Evolutionary conservation across 192 early-diverging fungal species (phyloP).

Genomic region (Phycomyces nitens): DNA sequence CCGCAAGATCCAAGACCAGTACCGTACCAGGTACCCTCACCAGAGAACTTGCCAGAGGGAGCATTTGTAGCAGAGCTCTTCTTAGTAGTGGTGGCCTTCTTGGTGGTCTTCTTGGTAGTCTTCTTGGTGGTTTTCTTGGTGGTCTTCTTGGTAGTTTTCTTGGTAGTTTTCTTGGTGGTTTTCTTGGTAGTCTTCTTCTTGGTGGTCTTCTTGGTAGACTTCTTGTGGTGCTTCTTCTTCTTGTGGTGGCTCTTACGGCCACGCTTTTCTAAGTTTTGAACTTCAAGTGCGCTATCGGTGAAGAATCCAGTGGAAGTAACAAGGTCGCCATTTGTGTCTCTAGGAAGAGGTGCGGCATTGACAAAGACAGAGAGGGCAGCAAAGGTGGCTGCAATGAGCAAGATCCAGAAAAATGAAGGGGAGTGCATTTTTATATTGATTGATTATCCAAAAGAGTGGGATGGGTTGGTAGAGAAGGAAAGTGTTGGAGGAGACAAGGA

Average conservation of each 20-base stretch:
- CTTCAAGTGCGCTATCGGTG: neutral
- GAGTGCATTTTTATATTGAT: too few relatives aligned
- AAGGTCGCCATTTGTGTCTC: neutral
- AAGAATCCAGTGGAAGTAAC: neutral
- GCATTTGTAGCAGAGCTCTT: neutral
- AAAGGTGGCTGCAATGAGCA: too few relatives aligned
- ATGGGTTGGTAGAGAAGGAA: too few relatives aligned
- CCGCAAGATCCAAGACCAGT: slow-evolving; percentile 53
- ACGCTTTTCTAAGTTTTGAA: slow-evolving; percentile 8
- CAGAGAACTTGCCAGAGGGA: slow-evolving; percentile 10
- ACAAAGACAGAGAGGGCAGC: neutral
- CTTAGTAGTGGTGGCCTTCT: too few relatives aligned
- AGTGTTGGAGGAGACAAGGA: too few relatives aligned
- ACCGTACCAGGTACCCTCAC: slow-evolving; percentile 52
- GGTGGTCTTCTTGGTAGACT: neutral
- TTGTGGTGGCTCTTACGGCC: neutral
- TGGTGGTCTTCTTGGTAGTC: too few relatives aligned
- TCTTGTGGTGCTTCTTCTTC: slow-evolving; percentile 7
- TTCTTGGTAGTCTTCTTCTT: neutral
- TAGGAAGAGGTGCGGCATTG: neutral
- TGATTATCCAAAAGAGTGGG: too few relatives aligned
- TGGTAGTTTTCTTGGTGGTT: too few relatives aligned
- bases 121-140: too few relatives aligned
- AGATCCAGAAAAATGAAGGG: too few relatives aligned
- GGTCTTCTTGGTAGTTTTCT: too few relatives aligned